These are phyloP conservation scores for Paraphaeosphaeria sporulosa DNA, from an alignment of 2,329 filamentous ascomycete species.

Conservation along the genomic window DNA sequence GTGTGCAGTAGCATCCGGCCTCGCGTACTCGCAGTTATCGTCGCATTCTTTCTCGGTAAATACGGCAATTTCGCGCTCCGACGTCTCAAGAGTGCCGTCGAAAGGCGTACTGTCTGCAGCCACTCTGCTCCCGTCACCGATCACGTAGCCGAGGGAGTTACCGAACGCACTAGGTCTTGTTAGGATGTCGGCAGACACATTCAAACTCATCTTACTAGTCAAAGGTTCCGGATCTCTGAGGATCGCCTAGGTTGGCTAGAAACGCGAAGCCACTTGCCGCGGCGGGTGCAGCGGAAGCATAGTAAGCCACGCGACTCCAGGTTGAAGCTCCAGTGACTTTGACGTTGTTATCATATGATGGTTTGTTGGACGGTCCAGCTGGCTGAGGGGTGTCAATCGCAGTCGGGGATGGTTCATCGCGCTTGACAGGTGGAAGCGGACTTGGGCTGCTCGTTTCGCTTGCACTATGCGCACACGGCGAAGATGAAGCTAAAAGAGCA, in stretches of 20 bases:
- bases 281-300: constrained; percentile 50
- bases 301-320: constrained; percentile 59
- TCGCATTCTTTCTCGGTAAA: constrained; percentile 54
- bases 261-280: constrained; percentile 64
- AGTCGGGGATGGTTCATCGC: not conserved
- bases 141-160: constrained; percentile 65
- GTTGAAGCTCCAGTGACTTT: constrained; percentile 28
- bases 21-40: constrained; percentile 56
- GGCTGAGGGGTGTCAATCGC: not conserved
- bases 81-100: constrained; percentile 51
- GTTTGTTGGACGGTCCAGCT: not conserved
- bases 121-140: constrained; percentile 55
- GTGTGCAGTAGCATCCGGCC: constrained; percentile 59
- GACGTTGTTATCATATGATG: not conserved
- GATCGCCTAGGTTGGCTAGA: constrained; percentile 64
- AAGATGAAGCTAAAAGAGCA: not conserved
- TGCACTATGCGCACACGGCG: not conserved
- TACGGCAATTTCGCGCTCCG: constrained; percentile 44
- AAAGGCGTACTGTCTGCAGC: constrained; percentile 59
- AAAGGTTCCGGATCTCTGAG: constrained; percentile 62
- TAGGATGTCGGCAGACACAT: constrained; percentile 11
- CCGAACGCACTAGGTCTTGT: constrained; percentile 56
- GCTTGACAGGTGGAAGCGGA: not conserved
- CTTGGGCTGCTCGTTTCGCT: not conserved
- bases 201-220: constrained; percentile 50